Conservation (phyloP, 257 asterid genomes). For the Ilex aquifolium region DNA sequence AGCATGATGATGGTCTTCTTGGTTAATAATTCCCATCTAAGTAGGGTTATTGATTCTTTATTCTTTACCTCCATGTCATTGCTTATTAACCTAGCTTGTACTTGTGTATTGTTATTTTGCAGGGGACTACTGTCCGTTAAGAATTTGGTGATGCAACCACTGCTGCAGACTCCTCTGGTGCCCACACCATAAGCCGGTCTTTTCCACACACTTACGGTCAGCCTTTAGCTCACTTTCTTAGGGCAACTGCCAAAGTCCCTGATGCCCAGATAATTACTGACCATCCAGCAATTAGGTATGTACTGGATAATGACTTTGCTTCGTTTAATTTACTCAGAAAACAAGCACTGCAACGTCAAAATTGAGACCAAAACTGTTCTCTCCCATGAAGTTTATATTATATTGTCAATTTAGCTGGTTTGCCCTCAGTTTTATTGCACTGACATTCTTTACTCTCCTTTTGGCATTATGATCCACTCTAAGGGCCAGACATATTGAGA, state of each 20-base stretch:
- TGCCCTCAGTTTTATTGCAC: too few relatives aligned
- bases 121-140: conserved; percentile 94
- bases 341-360: too few relatives aligned
- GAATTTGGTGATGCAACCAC: conserved; percentile 81
- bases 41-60: neutral
- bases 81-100: neutral
- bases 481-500: too few relatives aligned
- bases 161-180: conserved; percentile 61
- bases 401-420: too few relatives aligned
- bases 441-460: too few relatives aligned
- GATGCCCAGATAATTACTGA: conserved; percentile 84
- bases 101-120: neutral
- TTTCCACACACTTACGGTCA: conserved; percentile 90
- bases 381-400: too few relatives aligned
- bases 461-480: too few relatives aligned
- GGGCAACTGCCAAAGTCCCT: conserved; percentile 72
- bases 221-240: conserved; percentile 77
- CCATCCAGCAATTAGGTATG: conserved; percentile 69
- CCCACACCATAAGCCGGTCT: conserved; percentile 70
- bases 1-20: neutral
- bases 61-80: neutral
- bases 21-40: neutral
- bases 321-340: too few relatives aligned
- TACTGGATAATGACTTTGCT: neutral
- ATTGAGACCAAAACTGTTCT: too few relatives aligned